Evolutionary conservation across 495 filamentous ascomycete genomes (phyloP).

Genomic region (Neurospora africana): DNA sequence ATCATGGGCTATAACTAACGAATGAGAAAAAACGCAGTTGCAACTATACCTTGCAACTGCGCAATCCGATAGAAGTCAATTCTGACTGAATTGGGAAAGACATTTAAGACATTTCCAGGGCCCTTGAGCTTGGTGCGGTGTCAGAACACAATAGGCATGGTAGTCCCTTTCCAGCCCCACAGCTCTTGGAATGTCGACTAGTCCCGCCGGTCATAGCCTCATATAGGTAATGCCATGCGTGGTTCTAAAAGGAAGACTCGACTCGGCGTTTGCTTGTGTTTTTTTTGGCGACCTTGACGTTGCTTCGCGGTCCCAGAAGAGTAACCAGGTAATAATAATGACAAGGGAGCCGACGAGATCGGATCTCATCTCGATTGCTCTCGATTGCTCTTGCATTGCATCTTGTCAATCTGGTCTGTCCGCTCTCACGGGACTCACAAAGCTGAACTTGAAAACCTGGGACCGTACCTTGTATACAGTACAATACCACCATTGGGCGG

Average conservation of each 20-base stretch:
- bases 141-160: background rate
- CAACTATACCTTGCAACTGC: background rate
- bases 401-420: background rate
- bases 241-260: background rate
- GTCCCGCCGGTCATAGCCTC: background rate
- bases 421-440: background rate
- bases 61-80: background rate
- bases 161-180: background rate
- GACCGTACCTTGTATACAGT: background rate
- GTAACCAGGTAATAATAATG: background rate
- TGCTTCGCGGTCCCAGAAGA: background rate
- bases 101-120: background rate
- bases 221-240: background rate
- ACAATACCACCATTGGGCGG: background rate
- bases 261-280: background rate
- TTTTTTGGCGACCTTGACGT: background rate
- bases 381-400: background rate
- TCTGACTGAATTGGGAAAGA: background rate
- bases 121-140: background rate
- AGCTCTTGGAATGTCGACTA: background rate
- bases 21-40: background rate
- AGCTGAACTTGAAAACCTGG: background rate
- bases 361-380: background rate
- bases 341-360: background rate
- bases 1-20: background rate